Conservation (phyloP, 2,329 filamentous ascomycete species). For the Cladosporium sp. region DNA sequence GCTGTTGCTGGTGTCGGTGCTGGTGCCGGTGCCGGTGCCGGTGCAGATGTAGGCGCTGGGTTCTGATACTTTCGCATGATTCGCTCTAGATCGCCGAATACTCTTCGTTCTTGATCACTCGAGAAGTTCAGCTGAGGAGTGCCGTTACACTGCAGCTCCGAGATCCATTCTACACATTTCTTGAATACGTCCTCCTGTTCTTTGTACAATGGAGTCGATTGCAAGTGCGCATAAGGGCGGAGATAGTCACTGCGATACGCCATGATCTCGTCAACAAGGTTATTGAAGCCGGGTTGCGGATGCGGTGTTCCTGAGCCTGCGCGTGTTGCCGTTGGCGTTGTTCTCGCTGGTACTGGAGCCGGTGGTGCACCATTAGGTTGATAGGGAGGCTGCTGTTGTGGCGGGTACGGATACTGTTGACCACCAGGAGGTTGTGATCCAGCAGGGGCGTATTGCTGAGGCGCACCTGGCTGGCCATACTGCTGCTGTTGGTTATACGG, state of each 20-base stretch:
- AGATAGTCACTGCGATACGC: conserved; percentile 19
- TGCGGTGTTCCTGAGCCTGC: conserved; percentile 11
- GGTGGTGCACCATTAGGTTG: conserved; percentile 4
- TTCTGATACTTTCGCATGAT: conserved; percentile 15
- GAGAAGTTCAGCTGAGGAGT: conserved; percentile 2
- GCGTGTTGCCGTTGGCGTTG: not conserved
- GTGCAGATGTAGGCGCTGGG: not conserved
- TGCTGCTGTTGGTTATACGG: conserved; percentile 14
- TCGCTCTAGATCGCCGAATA: conserved; percentile 13
- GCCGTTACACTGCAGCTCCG: conserved; percentile 12
- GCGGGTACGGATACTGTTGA: conserved; percentile 9
- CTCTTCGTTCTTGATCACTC: conserved; percentile 13
- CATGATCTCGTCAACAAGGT: conserved; percentile 24
- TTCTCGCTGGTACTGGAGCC: not conserved
- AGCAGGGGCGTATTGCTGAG: conserved; percentile 3
- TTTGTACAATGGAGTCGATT: conserved; percentile 12
- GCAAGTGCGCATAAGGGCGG: conserved; percentile 9
- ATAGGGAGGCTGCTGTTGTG: conserved; percentile 9
- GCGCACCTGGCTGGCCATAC: conserved; percentile 2
- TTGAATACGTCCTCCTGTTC: conserved; percentile 18
- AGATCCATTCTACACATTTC: conserved; percentile 16
- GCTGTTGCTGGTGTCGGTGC: not conserved
- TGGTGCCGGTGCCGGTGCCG: not conserved
- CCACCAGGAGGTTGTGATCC: conserved; percentile 3
- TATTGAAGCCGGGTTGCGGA: conserved; percentile 19